A percentile compares a stretch with the other conserved stretches of the same genome.
Evolutionary conservation across 2,329 filamentous ascomycete genomes (phyloP).

Genomic region (Apiospora marii): DNA sequence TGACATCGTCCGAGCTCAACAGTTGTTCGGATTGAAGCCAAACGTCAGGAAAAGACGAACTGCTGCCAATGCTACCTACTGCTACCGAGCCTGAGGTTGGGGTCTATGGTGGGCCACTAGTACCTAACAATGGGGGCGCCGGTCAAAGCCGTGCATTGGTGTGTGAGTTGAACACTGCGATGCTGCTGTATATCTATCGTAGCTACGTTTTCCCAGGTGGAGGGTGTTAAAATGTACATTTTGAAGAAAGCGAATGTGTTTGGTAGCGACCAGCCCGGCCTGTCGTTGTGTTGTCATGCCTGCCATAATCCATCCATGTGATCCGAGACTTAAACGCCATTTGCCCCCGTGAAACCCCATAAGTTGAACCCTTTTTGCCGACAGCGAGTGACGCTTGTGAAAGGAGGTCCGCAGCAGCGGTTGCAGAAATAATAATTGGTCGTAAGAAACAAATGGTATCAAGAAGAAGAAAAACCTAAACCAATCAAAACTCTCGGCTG

Average conservation of each 20-base stretch:
- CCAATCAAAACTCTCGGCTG: not conserved
- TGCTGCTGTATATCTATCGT: constrained; percentile 1
- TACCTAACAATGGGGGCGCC: not conserved
- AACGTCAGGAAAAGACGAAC: not conserved
- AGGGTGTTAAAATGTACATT: not conserved
- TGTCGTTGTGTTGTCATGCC: constrained; percentile 4
- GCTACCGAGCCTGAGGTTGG: not conserved
- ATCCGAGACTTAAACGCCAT: not conserved
- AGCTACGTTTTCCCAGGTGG: not conserved
- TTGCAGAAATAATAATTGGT: not conserved
- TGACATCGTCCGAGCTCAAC: constrained; percentile 1
- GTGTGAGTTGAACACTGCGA: not conserved
- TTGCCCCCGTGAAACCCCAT: not conserved
- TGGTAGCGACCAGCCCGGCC: not conserved
- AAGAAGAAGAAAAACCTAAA: not conserved
- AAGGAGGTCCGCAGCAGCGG: not conserved
- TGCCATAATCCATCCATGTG: not conserved
- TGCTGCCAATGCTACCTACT: not conserved
- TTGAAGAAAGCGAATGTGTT: not conserved
- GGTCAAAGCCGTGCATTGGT: not conserved
- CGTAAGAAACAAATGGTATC: not conserved
- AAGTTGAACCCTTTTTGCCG: not conserved
- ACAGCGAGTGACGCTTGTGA: not conserved
- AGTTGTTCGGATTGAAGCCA: not conserved
- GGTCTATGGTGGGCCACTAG: not conserved